Evolutionary conservation across 2,329 filamentous ascomycete genomes (phyloP).

Genomic region (Sclerotinia sclerotiorum): DNA sequence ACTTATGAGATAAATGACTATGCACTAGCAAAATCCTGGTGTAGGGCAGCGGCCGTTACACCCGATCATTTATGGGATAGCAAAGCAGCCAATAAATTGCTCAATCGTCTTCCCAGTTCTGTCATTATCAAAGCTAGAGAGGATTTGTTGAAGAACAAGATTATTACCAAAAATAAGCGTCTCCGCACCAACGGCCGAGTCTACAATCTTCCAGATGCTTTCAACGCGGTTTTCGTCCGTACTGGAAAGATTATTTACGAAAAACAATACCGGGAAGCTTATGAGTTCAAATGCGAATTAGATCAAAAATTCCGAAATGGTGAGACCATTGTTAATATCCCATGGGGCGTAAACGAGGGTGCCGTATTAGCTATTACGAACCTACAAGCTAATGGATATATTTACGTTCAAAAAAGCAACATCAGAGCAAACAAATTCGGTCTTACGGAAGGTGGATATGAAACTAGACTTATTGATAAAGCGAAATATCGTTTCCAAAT

Average conservation of each 20-base stretch:
- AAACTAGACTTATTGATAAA: slow-evolving; percentile 67
- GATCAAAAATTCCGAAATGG: slow-evolving; percentile 50
- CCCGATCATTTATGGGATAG: slow-evolving; percentile 50
- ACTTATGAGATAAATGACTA: slow-evolving; percentile 38
- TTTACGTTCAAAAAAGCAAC: slow-evolving; percentile 54
- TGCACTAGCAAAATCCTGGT: slow-evolving; percentile 56
- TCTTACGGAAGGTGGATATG: slow-evolving; percentile 69
- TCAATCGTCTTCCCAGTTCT: slow-evolving; percentile 37
- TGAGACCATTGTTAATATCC: slow-evolving; percentile 34
- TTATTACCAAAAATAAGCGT: slow-evolving; percentile 59
- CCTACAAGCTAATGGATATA: slow-evolving; percentile 58
- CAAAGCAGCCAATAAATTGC: slow-evolving; percentile 51
- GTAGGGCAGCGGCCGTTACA: slow-evolving; percentile 59
- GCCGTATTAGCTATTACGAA: slow-evolving; percentile 67
- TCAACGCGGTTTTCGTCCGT: slow-evolving; percentile 46
- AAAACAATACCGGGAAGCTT: slow-evolving; percentile 58
- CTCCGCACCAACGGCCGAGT: slow-evolving; percentile 58
- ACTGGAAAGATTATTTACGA: slow-evolving; percentile 57
- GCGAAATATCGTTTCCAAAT: slow-evolving; percentile 64
- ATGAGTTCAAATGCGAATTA: slow-evolving; percentile 58
- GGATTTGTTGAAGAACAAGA: slow-evolving; percentile 32
- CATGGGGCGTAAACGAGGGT: slow-evolving; percentile 55
- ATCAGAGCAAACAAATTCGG: slow-evolving; percentile 66
- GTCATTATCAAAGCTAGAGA: slow-evolving; percentile 32
- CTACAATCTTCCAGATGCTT: slow-evolving; percentile 44